A percentile compares a stretch with the other conserved stretches of the same genome.
phyloP scores from a whole-genome alignment of 306 rosid species.

The Hippophae gyantsensis region DNA sequence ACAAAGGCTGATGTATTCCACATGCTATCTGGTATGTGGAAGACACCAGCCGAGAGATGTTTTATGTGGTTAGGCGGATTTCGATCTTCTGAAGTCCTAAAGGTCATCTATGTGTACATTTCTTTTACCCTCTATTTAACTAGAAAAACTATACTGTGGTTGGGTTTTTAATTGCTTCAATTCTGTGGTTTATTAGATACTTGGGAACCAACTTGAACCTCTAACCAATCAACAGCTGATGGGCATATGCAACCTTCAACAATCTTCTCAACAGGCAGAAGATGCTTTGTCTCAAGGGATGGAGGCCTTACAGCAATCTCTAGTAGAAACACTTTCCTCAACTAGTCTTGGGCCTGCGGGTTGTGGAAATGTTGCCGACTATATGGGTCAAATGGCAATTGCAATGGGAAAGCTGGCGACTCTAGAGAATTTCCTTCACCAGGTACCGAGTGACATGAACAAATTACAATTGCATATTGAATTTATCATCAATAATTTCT shows the following conservation, averaged over 20 bases:
- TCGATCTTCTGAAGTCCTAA: conserved; percentile 78
- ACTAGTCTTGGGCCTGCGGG: conserved; percentile 30
- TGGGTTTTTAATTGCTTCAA: background rate
- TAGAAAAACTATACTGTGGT: no score
- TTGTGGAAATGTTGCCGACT: conserved; percentile 63
- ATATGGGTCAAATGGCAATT: conserved; percentile 94
- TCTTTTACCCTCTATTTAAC: background rate
- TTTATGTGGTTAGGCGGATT: conserved; percentile 93
- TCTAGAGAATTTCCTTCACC: conserved; percentile 66
- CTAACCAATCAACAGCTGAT: conserved; percentile 63
- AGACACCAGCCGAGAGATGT: conserved; percentile 78
- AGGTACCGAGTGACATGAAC: conserved; percentile 26
- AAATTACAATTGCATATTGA: background rate
- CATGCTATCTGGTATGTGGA: conserved; percentile 89
- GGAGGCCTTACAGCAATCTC: conserved; percentile 86
- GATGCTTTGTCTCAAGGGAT: conserved; percentile 89
- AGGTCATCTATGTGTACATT: conserved; percentile 27
- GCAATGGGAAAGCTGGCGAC: conserved; percentile 81
- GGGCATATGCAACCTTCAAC: conserved; percentile 75
- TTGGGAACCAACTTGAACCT: conserved; percentile 73
- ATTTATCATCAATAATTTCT: background rate
- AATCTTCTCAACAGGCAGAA: conserved; percentile 78
- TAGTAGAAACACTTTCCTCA: conserved; percentile 64
- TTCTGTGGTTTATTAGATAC: conserved; percentile 32
- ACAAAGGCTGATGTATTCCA: conserved; percentile 80